Base-by-base conservation (phyloP, 768 basidiomycete species). In the Pulveroboletus sp. region DNA sequence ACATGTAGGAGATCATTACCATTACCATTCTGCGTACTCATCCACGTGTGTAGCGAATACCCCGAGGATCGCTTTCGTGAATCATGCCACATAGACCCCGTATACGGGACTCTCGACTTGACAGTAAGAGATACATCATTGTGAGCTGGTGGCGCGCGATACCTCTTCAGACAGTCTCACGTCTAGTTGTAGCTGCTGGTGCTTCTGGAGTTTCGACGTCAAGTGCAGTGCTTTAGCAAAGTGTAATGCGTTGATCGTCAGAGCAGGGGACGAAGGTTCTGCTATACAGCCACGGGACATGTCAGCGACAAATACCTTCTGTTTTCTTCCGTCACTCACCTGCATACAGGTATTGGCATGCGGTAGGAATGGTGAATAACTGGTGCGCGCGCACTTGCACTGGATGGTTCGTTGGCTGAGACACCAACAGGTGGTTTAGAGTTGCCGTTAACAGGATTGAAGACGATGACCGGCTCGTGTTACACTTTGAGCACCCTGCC, bases 331-430 rank as follows among this genome's bases (percentile, higher is more conserved):
- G 27, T n/a, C n/a, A n/a, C n/a, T n/a, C n/a, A n/a, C n/a, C n/a
- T n/a, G n/a, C n/a, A n/a, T n/a, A 20, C 22, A 68, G 59, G 59
- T 68, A 76, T 49, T 76, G 75, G 76, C 80, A 78, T 58, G 73
- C 76, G n/a, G 75, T 77, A 13, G 73, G 73, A 12, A 82, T 82
- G 82, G 77, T 83, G 77, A 82, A 83, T 49, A 78, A 77, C 43
- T 69, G 59, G 65, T 64, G 13, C 8, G 55, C 32, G 41, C 35
- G n/a, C 12, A 27, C 16, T 19, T 6, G 31, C 16, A 19, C 17
- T 4, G 5, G 9, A 37, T 32, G 7, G 20, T 23, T 13, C 14
- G 31, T 8, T 23, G 1, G 23, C 5, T 20, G 31, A 45, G 5
- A 23, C 20, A 38, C 22, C 27, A 3, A 48, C 20, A 76, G 76